Base-by-base conservation (phyloP, 257 asterid species). In the Ilex aquifolium region DNA sequence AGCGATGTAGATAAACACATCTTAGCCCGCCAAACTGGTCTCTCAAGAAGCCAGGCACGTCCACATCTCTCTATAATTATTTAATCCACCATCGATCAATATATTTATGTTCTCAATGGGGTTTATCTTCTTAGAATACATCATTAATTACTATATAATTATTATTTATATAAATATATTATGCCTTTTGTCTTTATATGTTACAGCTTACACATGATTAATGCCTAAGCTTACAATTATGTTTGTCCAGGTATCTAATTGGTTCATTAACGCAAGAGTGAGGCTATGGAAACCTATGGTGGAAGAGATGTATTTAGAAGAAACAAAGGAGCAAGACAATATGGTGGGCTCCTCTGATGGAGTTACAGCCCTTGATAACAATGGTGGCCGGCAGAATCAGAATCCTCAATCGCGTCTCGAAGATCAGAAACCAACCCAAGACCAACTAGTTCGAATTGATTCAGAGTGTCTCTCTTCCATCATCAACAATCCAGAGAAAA, bases 241-340 rank as follows among this genome's bases (percentile, higher is more conserved):
- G 40, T 29, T 12, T 10, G 13, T 56, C 57, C 73, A 91, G 98
- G 98, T 91, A 44, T 91, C 98, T 3, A 91, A 91, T 61, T 91
- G 98, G 98, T 88, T 91, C 69, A 91, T 91, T 65, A 88, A 91
- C 64, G 98, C 97, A 2, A 80, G 98, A 61, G 97, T 92, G 61
- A 82, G 98, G 78, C 76, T 92, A 30, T 92, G 98, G 98, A 92
- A 92, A 39, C 98, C 98, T n/a, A 92, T 92, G 98, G 97, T 92
- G 63, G 98, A 92, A 69, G 96, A 92, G 70, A 92, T 92, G 98
- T 92, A 92, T 67, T 32, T 79, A 10, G 95, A 92, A 65, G 99
- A 92, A 77, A 77, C 68, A 0, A 91, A 91, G 53, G 98, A 85
- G 42, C 59, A 63, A 2, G 83, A 82, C 13, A 82, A 59, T 40